Evolutionary conservation across 2,329 filamentous ascomycete genomes (phyloP).

Genomic region (Parascedosporium putredinis): DNA sequence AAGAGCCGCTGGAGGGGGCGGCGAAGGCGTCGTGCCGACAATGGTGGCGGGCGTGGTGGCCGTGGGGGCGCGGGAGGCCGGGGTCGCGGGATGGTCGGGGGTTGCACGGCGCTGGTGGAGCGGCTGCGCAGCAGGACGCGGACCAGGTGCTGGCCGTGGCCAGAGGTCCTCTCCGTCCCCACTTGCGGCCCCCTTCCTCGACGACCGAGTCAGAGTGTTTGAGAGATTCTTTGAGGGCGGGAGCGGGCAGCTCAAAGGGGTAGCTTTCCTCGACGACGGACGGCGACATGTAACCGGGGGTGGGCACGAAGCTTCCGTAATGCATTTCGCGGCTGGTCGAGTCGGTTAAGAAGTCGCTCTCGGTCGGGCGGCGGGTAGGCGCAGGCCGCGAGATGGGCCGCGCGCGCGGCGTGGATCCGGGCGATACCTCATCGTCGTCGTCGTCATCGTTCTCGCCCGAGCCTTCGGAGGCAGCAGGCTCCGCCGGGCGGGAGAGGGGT

Average conservation of each 20-base stretch:
- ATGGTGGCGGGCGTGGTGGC: not conserved
- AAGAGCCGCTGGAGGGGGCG: constrained; percentile 23
- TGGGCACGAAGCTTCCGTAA: constrained; percentile 43
- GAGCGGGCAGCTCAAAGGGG: constrained; percentile 42
- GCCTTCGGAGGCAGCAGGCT: constrained; percentile 8
- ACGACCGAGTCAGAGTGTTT: not conserved
- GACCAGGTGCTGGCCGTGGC: not conserved
- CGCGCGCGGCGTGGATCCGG: not conserved
- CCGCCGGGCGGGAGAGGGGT: constrained; percentile 17
- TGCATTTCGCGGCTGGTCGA: constrained; percentile 26
- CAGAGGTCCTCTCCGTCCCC: not conserved
- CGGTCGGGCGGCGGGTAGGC: constrained; percentile 15
- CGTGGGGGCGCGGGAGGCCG: not conserved
- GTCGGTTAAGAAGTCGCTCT: constrained; percentile 30
- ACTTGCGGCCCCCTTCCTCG: not conserved
- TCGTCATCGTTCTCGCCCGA: not conserved
- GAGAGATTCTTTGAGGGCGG: constrained; percentile 31
- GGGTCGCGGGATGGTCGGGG: too few species aligned
- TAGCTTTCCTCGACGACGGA: constrained; percentile 12
- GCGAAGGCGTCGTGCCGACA: constrained; percentile 16
- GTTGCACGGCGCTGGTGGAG: not conserved
- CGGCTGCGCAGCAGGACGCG: not conserved
- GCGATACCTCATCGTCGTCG: not conserved
- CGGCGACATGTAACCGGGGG: constrained; percentile 23
- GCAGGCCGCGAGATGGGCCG: not conserved